These are phyloP conservation scores for Tephrocybe sp. DNA, from an alignment of 768 basidiomycete species.

Conservation along the genomic window DNA sequence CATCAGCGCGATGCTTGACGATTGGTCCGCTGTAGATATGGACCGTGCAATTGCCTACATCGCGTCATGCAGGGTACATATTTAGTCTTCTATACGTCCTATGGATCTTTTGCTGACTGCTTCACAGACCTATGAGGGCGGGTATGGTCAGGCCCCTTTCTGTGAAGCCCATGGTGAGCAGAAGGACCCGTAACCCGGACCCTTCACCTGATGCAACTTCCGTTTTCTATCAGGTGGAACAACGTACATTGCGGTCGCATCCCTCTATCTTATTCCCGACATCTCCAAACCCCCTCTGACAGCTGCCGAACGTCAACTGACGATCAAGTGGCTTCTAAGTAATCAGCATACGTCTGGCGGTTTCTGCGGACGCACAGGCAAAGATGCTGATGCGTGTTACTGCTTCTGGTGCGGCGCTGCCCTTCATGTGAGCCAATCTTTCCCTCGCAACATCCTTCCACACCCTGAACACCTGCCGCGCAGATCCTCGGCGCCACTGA, in stretches of 20 bases:
- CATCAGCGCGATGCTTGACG: conserved; percentile 73
- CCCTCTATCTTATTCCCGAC: conserved; percentile 54
- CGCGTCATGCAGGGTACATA: conserved; percentile 65
- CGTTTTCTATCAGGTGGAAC: conserved; percentile 68
- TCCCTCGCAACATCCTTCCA: background rate
- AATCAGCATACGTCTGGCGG: conserved; percentile 76
- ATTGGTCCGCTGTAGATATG: conserved; percentile 76
- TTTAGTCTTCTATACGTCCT: conserved; percentile 1
- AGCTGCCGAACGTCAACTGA: conserved; percentile 44
- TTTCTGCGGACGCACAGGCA: conserved; percentile 86
- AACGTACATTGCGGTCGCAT: conserved; percentile 88
- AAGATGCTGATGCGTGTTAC: conserved; percentile 91
- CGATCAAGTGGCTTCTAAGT: conserved; percentile 75
- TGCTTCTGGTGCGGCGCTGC: conserved; percentile 94
- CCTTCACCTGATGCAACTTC: background rate
- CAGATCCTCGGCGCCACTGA: conserved; percentile 70
- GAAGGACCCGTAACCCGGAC: background rate
- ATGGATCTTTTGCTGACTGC: conserved; percentile 6
- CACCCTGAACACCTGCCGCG: background rate
- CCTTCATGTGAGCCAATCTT: conserved; percentile 56
- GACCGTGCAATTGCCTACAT: conserved; percentile 64
- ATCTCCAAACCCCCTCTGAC: conserved; percentile 27
- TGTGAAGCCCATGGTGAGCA: conserved; percentile 82
- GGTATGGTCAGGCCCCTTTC: conserved; percentile 80
- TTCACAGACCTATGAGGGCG: conserved; percentile 88